Percentiles rank a stretch among this genome's conserved stretches.
Conservation (phyloP, 257 asterid species). For the Ligustrum vulgare region DNA sequence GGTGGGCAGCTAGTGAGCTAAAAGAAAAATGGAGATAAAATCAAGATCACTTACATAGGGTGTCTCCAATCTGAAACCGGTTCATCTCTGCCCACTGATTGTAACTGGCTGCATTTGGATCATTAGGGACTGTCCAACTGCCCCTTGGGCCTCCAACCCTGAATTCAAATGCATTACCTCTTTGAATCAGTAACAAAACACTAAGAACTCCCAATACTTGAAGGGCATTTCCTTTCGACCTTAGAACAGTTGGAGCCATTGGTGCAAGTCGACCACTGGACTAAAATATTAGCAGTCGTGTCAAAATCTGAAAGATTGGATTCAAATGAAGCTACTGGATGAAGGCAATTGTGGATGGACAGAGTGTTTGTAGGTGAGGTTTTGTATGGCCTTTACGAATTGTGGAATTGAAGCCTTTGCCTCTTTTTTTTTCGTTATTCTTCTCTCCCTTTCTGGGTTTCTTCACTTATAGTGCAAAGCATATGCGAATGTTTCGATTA, state of each 20-base stretch:
- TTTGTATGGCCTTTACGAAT: conserved; percentile 29
- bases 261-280: neutral
- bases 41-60: conserved; percentile 38
- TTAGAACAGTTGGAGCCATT: conserved; percentile 45
- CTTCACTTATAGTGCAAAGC: conserved; percentile 51
- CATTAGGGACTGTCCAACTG: conserved; percentile 62
- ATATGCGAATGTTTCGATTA: conserved; percentile 24
- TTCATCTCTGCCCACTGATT: conserved; percentile 53
- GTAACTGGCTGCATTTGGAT: conserved; percentile 43
- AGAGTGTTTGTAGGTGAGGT: conserved; percentile 56
- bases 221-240: conserved; percentile 16
- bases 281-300: neutral
- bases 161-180: conserved; percentile 48
- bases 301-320: neutral
- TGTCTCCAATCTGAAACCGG: conserved; percentile 54
- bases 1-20: neutral
- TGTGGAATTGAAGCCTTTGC: conserved; percentile 53
- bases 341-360: neutral
- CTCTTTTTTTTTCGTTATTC: conserved; percentile 38
- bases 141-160: conserved; percentile 66
- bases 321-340: conserved; percentile 11
- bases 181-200: conserved; percentile 37
- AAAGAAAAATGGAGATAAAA: neutral
- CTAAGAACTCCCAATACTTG: conserved; percentile 30
- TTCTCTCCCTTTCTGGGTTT: conserved; percentile 28